Base-by-base conservation (phyloP, 2,329 filamentous ascomycete genomes). In the Ophiocordyceps camponoti-floridani region DNA sequence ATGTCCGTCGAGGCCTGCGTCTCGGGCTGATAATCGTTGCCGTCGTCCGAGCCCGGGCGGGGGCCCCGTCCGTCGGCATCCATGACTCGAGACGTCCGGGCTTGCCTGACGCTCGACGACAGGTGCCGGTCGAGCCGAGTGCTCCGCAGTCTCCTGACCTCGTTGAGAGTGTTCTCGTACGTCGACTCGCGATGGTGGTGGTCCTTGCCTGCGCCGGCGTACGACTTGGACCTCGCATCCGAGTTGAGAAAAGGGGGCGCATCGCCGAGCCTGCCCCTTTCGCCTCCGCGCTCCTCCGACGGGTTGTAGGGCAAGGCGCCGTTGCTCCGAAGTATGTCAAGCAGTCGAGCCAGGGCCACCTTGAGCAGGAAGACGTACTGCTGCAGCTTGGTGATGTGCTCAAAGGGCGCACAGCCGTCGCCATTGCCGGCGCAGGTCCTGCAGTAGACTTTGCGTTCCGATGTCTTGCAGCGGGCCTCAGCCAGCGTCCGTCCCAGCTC, bases 111-210 rank as follows among this genome's bases (percentile, higher is more conserved):
- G 43, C 87, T 95, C 19, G 86, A 93, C 33, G 89, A 96, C 40
- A 98, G 67, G 55, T 94, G 86, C 57, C 93, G 89, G 56, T 98
- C 89, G 57, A 96, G 81, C 28, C 91, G 80, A 19, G 89, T 96
- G 49, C 91, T 96, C 51, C 89, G 79, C 47, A 98, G 65, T 49
- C 91, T 77, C 54, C 87, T 81, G 58, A 98, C 91, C 62, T 98
- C 91, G 52, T 91, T 93, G 52, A 98, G 79, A 42, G 89, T 94
- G 64, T 88, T 93, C 65, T 96, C 89, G 58, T 96, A 91, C 27
- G 84, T 86, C 44, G 83, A 85, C 54, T 79, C 75, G 51, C 78
- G 73, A n/a, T n/a, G n/a, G 48, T 73, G 72, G 47, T 40, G 47
- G 43, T 80, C 77, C 45, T 52, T 61, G 41, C 47, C 70, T 62